Evolutionary conservation across 768 basidiomycete genomes (phyloP).

Genomic region (Cytidiella melzeri): DNA sequence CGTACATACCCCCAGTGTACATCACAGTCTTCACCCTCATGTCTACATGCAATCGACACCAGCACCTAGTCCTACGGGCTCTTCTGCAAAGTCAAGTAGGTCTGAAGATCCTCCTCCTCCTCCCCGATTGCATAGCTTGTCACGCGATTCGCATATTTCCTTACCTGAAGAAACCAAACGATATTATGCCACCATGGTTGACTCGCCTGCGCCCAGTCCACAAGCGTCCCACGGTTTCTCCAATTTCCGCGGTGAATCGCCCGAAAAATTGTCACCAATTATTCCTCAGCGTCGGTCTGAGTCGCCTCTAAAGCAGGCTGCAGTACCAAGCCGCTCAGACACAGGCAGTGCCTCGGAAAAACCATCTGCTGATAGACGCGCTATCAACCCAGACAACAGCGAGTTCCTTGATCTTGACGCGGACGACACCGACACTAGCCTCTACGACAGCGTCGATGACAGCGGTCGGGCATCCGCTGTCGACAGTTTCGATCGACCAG

Average conservation of each 20-base stretch:
- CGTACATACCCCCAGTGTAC: neutral
- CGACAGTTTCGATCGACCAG: constrained; percentile 14
- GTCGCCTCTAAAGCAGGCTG: constrained; percentile 12
- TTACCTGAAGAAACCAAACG: constrained; percentile 73
- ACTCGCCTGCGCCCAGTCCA: constrained; percentile 57
- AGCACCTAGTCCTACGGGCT: neutral
- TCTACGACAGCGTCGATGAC: constrained; percentile 23
- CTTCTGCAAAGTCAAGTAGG: constrained; percentile 9
- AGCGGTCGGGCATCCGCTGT: constrained; percentile 15
- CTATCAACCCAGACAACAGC: constrained; percentile 28
- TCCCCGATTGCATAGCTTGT: constrained; percentile 28
- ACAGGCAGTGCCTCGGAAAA: constrained; percentile 11
- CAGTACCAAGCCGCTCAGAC: constrained; percentile 2
- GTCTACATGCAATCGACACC: constrained; percentile 10
- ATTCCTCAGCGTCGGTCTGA: constrained; percentile 6
- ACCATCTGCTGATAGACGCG: neutral
- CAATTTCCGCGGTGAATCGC: neutral
- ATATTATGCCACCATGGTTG: constrained; percentile 63
- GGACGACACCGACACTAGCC: constrained; percentile 29
- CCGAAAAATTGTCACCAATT: constrained; percentile 5
- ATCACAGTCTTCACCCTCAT: neutral
- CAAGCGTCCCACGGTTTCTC: constrained; percentile 2
- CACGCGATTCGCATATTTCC: constrained; percentile 64
- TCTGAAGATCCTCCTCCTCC: constrained; percentile 18
- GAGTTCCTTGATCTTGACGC: constrained; percentile 69